These are phyloP conservation scores for Helianthus tuberosus DNA, from an alignment of 129 eudicot genomes.

Conservation along the genomic window DNA sequence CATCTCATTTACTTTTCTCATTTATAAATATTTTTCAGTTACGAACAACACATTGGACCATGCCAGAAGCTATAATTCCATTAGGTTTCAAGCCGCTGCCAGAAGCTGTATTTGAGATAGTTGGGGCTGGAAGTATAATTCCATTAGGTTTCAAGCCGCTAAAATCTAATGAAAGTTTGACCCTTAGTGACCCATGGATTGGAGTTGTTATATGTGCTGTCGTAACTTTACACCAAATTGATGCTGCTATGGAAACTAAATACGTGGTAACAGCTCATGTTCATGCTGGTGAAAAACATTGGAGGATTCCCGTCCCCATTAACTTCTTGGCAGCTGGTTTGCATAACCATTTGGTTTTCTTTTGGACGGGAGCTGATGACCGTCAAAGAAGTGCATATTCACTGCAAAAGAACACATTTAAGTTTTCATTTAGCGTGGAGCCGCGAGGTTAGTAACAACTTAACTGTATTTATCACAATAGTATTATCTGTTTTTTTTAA, in stretches of 20 bases:
- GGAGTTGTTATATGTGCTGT: no score
- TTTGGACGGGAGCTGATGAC: not conserved
- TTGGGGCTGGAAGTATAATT: conserved; percentile 21
- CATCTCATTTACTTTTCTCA: no score
- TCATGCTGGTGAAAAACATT: not conserved
- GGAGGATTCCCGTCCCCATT: not conserved
- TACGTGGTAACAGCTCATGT: conserved; percentile 19
- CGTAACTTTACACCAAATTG: not conserved
- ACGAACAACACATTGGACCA: conserved; percentile 8
- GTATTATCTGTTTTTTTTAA: no score
- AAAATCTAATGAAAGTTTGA: no score
- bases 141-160: conserved; percentile 3
- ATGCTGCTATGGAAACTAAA: conserved; percentile 5
- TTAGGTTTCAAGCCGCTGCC: no score
- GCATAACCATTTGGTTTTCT: conserved; percentile 22
- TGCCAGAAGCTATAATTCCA: conserved; percentile 26
- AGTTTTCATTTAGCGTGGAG: conserved; percentile 1
- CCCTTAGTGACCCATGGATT: no score
- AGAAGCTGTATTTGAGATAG: conserved; percentile 26
- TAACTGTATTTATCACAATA: no score
- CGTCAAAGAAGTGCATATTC: not conserved
- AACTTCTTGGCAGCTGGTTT: conserved; percentile 9
- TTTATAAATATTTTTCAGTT: no score
- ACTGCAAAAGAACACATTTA: not conserved
- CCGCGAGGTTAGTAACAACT: conserved; percentile 1